phyloP scores from a whole-genome alignment of 371 early-diverging fungal species.

The Encephalitozoon hellem region DNA sequence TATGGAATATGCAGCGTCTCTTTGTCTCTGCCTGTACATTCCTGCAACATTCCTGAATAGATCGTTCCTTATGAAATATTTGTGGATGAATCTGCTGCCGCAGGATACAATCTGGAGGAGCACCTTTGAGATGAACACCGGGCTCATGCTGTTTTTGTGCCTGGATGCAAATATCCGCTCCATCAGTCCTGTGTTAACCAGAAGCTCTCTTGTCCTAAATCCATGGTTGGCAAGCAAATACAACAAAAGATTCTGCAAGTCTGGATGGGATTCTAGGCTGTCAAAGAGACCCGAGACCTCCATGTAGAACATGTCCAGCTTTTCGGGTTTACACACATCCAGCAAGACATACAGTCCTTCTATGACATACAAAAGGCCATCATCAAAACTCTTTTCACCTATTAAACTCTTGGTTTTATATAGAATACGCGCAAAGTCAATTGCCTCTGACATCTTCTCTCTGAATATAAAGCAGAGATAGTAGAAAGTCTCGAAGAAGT shows the following conservation, averaged over 20 bases:
- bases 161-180: background rate
- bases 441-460: background rate
- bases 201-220: background rate
- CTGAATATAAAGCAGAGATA: background rate
- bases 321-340: background rate
- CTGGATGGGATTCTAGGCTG: background rate
- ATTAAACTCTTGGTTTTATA: background rate
- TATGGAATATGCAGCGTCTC: background rate
- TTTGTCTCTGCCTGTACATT: background rate
- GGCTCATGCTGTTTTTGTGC: too few relatives aligned
- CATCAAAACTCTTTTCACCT: background rate
- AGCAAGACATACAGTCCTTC: background rate
- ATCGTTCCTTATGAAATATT: conserved; percentile 1
- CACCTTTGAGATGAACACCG: background rate
- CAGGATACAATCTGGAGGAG: background rate
- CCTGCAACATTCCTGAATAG: background rate
- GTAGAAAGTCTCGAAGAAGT: background rate
- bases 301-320: background rate
- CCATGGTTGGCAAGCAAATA: background rate
- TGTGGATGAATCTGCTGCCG: background rate
- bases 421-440: background rate
- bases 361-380: background rate
- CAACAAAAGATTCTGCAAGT: background rate
- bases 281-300: background rate
- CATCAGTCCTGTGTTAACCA: background rate